Base-by-base conservation (phyloP, 148 eudicot genomes). In the Agrostemma githago region DNA sequence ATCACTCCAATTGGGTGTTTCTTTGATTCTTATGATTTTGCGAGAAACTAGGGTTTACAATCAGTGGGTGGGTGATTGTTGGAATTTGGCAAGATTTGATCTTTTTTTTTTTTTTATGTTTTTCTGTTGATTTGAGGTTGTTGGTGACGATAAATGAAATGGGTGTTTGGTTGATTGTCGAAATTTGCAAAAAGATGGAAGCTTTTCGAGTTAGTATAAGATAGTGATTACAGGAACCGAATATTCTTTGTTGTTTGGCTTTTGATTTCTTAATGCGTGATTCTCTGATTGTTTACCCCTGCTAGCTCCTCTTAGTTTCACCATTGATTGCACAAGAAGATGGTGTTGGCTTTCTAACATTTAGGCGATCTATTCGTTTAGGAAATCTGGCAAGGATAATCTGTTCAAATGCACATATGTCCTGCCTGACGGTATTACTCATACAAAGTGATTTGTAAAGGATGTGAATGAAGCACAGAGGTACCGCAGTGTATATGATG, bases 341-440 rank as follows among this genome's bases (percentile, higher is more conserved):
- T 51, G 16, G 56, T 9, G 56, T 51, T 62, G 67, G 64, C 56
- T 66, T 69, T 69, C 59, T 53, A 34, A 16, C 34, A 26, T 53
- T 11, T 8, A 26, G 62, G 5, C 72, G 51, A 57, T 44, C 66
- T 70, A 4, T 63, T 54, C 34, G 61, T 53, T 21, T 86, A 95
- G 98, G 90, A 88, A 78, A 78, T 70, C 82, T 77, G 97, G 96
- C 34, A 86, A 74, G 75, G 93, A 90, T 67, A 95, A 92, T 76
- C 71, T 84, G 44, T 86, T 95, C 62, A 90, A 83, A 82, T 86
- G 88, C 81, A 88, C 97, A 59, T 95, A 90, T 76, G 97, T 90
- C 46, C 96, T 95, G 67, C 97, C 98, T 68, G 98, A 95, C 84
- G 98, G 98, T 38, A 71, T 95, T 26, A 84, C 85, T 14, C 84